A percentile compares a stretch with the other conserved stretches of the same genome.
These are phyloP conservation scores for Candida mattraensis DNA, from an alignment of 805 yeast species.

Conservation along the genomic window DNA sequence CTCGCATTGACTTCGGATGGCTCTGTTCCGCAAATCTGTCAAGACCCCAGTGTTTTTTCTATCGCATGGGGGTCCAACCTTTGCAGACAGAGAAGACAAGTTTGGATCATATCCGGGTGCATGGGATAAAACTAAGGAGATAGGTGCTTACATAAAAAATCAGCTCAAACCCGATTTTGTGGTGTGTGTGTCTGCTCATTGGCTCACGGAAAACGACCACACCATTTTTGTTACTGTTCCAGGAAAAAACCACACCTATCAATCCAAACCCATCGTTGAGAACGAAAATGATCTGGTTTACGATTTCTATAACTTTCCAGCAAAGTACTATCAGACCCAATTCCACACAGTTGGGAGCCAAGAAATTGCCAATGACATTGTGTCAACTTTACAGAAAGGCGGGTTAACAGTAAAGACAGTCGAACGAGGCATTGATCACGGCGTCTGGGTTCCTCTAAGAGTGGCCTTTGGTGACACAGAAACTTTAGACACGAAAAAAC, in stretches of 20 bases:
- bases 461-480: conserved; percentile 57
- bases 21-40: no score
- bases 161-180: conserved; percentile 62
- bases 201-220: conserved; percentile 52
- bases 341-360: conserved; percentile 53
- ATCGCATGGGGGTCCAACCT: conserved; percentile 86
- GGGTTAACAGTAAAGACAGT: conserved; percentile 48
- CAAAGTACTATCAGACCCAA: conserved; percentile 57
- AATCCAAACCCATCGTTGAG: conserved; percentile 17
- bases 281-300: conserved; percentile 60
- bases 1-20: no score
- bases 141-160: conserved; percentile 53
- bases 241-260: conserved; percentile 1
- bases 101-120: conserved; percentile 61
- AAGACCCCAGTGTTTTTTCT: conserved; percentile 72
- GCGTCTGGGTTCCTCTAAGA: conserved; percentile 78
- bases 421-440: conserved; percentile 77
- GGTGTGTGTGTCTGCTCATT: conserved; percentile 73
- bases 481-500: conserved; percentile 35
- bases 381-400: conserved; percentile 36
- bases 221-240: conserved; percentile 53
- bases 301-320: conserved; percentile 76
- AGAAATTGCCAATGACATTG: conserved; percentile 45
- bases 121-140: conserved; percentile 44
- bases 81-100: conserved; percentile 54